Percentiles rank a stretch among this genome's conserved stretches.
Evolutionary conservation across 352 stramenopile species (phyloP).

Genomic region (Phytopythium litorale): DNA sequence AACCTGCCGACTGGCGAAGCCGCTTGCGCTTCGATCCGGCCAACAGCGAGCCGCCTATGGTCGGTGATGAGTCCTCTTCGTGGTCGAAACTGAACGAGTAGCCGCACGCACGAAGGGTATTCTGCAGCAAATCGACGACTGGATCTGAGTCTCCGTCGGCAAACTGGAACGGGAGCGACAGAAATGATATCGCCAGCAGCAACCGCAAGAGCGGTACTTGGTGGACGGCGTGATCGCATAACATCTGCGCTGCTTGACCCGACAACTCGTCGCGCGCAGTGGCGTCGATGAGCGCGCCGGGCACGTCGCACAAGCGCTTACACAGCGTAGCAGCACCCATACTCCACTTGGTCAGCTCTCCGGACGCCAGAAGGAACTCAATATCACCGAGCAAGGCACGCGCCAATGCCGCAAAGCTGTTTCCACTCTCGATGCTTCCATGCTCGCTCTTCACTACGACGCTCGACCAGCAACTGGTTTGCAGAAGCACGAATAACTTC

Average conservation of each 20-base stretch:
- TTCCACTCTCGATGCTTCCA: neutral
- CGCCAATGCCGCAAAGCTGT: conserved; percentile 26
- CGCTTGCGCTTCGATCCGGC: conserved; percentile 6
- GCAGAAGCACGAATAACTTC: neutral
- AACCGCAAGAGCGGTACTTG: conserved; percentile 49
- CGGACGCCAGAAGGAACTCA: conserved; percentile 18
- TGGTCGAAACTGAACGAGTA: neutral
- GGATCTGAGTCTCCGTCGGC: neutral
- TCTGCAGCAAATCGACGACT: neutral
- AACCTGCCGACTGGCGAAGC: conserved; percentile 10
- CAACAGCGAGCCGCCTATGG: neutral
- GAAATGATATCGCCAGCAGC: conserved; percentile 31
- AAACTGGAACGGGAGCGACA: conserved; percentile 3
- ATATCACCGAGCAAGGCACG: conserved; percentile 33
- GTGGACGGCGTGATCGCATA: conserved; percentile 70
- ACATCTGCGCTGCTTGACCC: conserved; percentile 31
- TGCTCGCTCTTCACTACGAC: neutral
- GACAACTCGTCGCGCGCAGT: conserved; percentile 10
- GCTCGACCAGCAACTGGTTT: neutral
- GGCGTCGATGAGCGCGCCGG: neutral
- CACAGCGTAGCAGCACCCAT: conserved; percentile 33
- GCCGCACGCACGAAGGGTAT: conserved; percentile 1
- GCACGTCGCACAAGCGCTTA: conserved; percentile 36
- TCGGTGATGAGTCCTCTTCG: neutral
- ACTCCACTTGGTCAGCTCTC: conserved; percentile 40